Evolutionary conservation across 2,329 filamentous ascomycete genomes (phyloP).

Genomic region (Leptographium flavum): DNA sequence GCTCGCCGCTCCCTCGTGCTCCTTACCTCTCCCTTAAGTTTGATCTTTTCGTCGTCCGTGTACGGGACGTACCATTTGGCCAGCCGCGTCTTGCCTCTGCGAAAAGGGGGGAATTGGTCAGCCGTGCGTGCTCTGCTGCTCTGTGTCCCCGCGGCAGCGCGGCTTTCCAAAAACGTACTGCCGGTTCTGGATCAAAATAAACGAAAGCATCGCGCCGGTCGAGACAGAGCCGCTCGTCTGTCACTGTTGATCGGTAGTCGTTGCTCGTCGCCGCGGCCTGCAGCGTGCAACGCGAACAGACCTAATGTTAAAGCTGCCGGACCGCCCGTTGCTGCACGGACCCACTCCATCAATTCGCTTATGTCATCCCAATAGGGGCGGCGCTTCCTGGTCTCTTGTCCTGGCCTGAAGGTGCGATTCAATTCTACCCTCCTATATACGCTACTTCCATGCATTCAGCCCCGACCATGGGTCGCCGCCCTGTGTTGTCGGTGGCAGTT

Average conservation of each 20-base stretch:
- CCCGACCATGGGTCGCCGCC: conserved; percentile 34
- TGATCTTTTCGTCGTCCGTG: conserved; percentile 97
- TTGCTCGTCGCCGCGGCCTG: neutral
- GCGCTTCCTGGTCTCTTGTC: no score
- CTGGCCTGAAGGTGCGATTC: no score
- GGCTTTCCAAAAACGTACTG: conserved; percentile 39
- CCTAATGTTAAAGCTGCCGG: neutral
- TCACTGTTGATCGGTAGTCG: neutral
- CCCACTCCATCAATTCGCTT: neutral
- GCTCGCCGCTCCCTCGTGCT: neutral
- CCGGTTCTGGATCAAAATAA: conserved; percentile 80
- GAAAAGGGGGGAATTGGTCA: neutral
- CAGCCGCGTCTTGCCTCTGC: conserved; percentile 89
- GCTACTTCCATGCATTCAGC: conserved; percentile 35
- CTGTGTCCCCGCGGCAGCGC: neutral
- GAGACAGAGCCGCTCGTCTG: neutral
- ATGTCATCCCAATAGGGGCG: neutral
- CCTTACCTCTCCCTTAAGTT: conserved; percentile 83
- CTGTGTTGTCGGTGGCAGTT: conserved; percentile 24
- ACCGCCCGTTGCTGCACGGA: neutral
- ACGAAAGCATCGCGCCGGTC: conserved; percentile 49
- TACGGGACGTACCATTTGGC: conserved; percentile 99
- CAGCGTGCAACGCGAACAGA: neutral
- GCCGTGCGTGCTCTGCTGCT: neutral
- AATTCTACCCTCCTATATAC: neutral